Evolutionary conservation across 2,329 filamentous ascomycete species (phyloP).

Genomic region (Cytospora piceae): DNA sequence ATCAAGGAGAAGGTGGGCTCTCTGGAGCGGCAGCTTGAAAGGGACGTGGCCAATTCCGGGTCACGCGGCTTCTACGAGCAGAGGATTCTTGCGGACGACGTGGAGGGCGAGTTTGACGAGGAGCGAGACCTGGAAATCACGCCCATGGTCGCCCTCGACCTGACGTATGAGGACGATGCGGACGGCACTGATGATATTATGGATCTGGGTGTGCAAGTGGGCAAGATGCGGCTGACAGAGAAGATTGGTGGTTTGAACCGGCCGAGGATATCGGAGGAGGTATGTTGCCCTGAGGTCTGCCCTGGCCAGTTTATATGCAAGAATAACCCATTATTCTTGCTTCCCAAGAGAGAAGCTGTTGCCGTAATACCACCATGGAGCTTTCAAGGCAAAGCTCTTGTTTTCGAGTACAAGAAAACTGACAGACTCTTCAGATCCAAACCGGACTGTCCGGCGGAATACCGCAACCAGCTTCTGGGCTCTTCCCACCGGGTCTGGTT

Average conservation of each 20-base stretch:
- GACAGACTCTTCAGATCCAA: slow-evolving; percentile 38
- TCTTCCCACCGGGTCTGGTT: slow-evolving; percentile 31
- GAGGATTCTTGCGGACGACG: slow-evolving; percentile 51
- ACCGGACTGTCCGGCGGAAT: slow-evolving; percentile 39
- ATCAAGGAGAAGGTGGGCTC: slow-evolving; percentile 80
- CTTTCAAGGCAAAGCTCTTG: no score
- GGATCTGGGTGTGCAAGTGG: slow-evolving; percentile 72
- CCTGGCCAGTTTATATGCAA: neutral
- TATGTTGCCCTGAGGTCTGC: slow-evolving; percentile 41
- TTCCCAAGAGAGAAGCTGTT: neutral
- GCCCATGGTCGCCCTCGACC: slow-evolving; percentile 65
- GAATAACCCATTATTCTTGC: neutral
- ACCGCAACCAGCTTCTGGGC: slow-evolving; percentile 16
- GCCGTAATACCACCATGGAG: neutral
- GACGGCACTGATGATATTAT: slow-evolving; percentile 64
- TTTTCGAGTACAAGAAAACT: neutral
- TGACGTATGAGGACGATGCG: slow-evolving; percentile 68
- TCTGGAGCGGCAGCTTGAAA: slow-evolving; percentile 70
- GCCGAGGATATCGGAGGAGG: slow-evolving; percentile 72
- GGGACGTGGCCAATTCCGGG: slow-evolving; percentile 62
- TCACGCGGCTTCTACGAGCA: slow-evolving; percentile 39
- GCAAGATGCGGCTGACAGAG: slow-evolving; percentile 74
- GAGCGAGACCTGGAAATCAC: slow-evolving; percentile 63
- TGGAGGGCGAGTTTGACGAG: slow-evolving; percentile 63
- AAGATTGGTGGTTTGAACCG: slow-evolving; percentile 73